Conservation (phyloP, 2,329 filamentous ascomycete species). For the Daldinia sp. region DNA sequence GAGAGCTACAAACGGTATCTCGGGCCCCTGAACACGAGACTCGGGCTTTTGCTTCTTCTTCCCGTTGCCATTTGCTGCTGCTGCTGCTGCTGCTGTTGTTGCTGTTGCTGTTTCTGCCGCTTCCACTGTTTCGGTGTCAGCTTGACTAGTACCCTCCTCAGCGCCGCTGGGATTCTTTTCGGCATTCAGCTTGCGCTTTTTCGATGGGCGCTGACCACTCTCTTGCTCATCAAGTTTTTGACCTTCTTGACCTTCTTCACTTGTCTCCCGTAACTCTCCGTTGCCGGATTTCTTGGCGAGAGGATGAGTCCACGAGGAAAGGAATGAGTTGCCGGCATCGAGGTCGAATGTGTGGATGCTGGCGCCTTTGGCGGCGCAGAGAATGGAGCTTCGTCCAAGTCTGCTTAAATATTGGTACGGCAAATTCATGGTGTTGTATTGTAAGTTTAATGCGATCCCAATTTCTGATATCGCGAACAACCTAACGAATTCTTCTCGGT, state of each 20-base stretch:
- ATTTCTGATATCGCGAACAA: neutral
- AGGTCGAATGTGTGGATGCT: conserved; percentile 76
- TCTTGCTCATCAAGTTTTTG: conserved; percentile 33
- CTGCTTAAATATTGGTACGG: conserved; percentile 74
- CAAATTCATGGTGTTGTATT: conserved; percentile 40
- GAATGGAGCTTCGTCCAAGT: conserved; percentile 61
- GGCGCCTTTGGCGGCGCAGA: conserved; percentile 81
- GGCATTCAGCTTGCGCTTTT: conserved; percentile 43
- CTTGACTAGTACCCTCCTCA: conserved; percentile 23
- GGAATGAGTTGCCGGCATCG: conserved; percentile 32
- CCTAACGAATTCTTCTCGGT: neutral
- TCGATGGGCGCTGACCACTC: conserved; percentile 43
- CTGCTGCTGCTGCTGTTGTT: neutral
- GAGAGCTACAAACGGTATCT: conserved; percentile 75
- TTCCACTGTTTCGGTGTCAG: conserved; percentile 28
- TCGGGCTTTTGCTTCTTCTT: conserved; percentile 52
- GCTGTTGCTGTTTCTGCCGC: neutral
- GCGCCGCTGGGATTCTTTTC: conserved; percentile 25
- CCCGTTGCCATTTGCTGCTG: conserved; percentile 32
- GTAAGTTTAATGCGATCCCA: neutral
- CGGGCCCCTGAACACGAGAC: conserved; percentile 47
- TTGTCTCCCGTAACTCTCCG: conserved; percentile 10
- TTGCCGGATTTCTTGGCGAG: conserved; percentile 27
- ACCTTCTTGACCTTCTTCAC: neutral
- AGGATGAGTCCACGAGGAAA: conserved; percentile 50